Conservation (phyloP, 2,329 filamentous ascomycete species). For the Exophiala calicioides region DNA sequence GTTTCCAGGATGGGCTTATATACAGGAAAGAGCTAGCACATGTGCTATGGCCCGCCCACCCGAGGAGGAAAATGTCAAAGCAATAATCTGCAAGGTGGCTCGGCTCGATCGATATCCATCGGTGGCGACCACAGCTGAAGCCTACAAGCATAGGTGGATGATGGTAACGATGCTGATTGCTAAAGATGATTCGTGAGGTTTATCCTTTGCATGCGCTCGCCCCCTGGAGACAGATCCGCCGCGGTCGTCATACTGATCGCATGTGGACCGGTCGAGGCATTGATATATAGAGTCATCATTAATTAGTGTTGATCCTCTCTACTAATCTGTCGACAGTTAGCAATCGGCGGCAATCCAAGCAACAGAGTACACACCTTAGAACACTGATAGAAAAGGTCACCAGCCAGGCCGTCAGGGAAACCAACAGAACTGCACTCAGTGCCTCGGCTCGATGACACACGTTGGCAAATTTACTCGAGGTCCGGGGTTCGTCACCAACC, state of each 20-base stretch:
- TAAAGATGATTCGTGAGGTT: no score
- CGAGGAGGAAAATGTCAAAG: slow-evolving; percentile 55
- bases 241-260: slow-evolving; percentile 4
- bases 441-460: slow-evolving; percentile 67
- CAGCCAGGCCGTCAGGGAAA: slow-evolving; percentile 86
- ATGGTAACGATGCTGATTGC: neutral
- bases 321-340: slow-evolving; percentile 42
- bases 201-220: no score
- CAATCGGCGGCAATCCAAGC: slow-evolving; percentile 7
- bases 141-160: slow-evolving; percentile 45
- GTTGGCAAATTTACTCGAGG: slow-evolving; percentile 34
- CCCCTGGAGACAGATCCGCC: no score
- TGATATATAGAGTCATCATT: slow-evolving; percentile 3
- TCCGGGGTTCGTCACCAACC: slow-evolving; percentile 44
- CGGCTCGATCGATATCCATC: slow-evolving; percentile 65
- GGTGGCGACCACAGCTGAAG: slow-evolving; percentile 58
- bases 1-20: slow-evolving; percentile 67
- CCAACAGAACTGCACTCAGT: slow-evolving; percentile 73
- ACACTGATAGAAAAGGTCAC: slow-evolving; percentile 86
- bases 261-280: no score
- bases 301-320: slow-evolving; percentile 34
- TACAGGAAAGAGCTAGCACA: slow-evolving; percentile 61
- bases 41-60: slow-evolving; percentile 67
- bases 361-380: slow-evolving; percentile 55
- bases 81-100: slow-evolving; percentile 49